Evolutionary conservation across 2,329 filamentous ascomycete species (phyloP).

Genomic region (Balansia obtecta): DNA sequence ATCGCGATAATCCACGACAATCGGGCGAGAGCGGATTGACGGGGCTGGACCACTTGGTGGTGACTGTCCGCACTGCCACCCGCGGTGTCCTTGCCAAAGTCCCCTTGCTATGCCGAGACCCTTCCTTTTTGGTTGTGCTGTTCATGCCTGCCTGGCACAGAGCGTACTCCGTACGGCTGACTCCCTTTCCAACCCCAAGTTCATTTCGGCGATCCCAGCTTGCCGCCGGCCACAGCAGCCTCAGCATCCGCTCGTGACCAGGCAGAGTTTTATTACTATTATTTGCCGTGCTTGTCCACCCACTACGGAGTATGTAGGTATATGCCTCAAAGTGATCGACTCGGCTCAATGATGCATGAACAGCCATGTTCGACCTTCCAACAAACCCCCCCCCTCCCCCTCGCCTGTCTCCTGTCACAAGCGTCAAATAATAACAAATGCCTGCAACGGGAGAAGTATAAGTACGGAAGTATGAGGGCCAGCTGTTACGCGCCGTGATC

Average conservation of each 20-base stretch:
- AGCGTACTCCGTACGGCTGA: neutral
- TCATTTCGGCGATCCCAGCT: neutral
- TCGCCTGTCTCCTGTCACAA: neutral
- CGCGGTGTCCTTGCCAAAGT: neutral
- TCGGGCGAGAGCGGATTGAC: constrained; percentile 2
- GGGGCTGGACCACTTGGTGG: neutral
- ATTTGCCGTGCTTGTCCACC: neutral
- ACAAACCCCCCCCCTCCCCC: neutral
- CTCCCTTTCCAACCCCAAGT: neutral
- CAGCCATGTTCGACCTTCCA: neutral
- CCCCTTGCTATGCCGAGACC: neutral
- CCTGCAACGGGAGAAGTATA: neutral
- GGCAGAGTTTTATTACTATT: neutral
- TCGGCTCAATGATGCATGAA: neutral
- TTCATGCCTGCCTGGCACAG: neutral
- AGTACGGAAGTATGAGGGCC: no score
- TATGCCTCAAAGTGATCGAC: neutral
- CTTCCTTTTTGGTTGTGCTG: neutral
- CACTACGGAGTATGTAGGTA: neutral
- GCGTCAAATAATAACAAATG: neutral
- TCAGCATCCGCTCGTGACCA: neutral
- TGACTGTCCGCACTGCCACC: constrained; percentile 2
- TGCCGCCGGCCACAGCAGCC: no score
- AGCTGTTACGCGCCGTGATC: no score
- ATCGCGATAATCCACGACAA: constrained; percentile 2